Evolutionary conservation across 2,329 filamentous ascomycete genomes (phyloP), one percentile per base, ranked within the genome.

Genomic region (Alternaria atra): DNA sequence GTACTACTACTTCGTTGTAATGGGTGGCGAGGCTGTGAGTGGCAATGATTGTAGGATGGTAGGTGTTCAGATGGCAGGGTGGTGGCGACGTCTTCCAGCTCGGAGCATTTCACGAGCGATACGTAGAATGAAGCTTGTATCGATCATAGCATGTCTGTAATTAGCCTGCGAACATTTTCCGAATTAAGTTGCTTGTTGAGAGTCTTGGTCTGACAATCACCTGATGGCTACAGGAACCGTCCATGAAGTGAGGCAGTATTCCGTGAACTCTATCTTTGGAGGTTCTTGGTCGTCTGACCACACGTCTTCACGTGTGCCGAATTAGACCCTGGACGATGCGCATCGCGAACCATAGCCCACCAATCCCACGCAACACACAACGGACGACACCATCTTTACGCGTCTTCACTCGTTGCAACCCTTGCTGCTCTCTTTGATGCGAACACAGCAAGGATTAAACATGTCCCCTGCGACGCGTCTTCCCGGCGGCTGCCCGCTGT

Each of bases 401-500:
- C 52, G 42, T 46, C 42, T 34, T 13, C 17, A n/a, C 44, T 30
- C 52, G 15, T 46, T 55, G 37, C 25, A 32, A 13, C 51, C 44
- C 57, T 42, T 32, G 7, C 10, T 32, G 25, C 13, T 32, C n/a
- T 25, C 15, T 25, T 0, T 23, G 10, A 58, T 47, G 32, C 42
- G 46, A 48, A 48, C 46, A 34, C 10, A n/a, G 34, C n/a, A 53
- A 34, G 34, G 55, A 58, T 58, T 23, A 34, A n/a, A 43, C 7
- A 23, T 32, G 20, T 32, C 43, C 43, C 43, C 52, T 50, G 58
- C 58, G 52, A 55, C 47, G 52, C 58, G 47, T 46, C 53, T 60
- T 60, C 54, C 58, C 58, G 44, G 46, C 35, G 39, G 46, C 46
- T 46, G 46, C 53, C 52, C 58, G 46, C 50, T 27, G 58, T 57